phyloP scores from a whole-genome alignment of 805 yeast species.

The Wickerhamiella vanderwaltii region DNA sequence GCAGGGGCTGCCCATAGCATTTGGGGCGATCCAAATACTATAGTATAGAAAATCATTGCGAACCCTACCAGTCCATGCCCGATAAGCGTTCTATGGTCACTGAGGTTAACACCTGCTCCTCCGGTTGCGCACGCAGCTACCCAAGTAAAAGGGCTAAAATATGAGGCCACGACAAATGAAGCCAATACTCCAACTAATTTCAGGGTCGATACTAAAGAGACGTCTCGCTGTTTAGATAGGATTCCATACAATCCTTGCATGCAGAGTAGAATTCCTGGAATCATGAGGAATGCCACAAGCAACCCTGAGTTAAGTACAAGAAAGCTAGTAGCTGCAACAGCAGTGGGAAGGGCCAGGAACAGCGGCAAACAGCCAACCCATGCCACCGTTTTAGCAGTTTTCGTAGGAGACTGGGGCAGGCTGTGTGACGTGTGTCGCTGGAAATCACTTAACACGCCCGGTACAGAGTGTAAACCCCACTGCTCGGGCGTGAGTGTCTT shows the following conservation, averaged over 20 bases:
- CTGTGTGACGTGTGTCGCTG: constrained; percentile 28
- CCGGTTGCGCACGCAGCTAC: constrained; percentile 10
- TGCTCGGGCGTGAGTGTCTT: constrained; percentile 22
- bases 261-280: constrained; percentile 20
- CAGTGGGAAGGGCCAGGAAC: constrained; percentile 25
- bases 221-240: not conserved
- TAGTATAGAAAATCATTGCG: constrained; percentile 13
- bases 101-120: constrained; percentile 2
- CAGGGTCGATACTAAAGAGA: constrained; percentile 14
- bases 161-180: constrained; percentile 15
- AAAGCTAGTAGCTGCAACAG: constrained; percentile 21
- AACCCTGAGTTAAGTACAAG: constrained; percentile 14
- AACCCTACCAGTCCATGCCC: constrained; percentile 12
- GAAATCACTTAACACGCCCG: constrained; percentile 27
- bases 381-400: constrained; percentile 2
- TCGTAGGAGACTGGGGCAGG: constrained; percentile 13
- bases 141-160: constrained; percentile 12
- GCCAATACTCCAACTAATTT: constrained; percentile 14
- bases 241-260: constrained; percentile 16
- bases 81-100: constrained; percentile 9
- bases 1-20: constrained; percentile 9
- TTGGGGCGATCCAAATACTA: not conserved
- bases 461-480: constrained; percentile 30
- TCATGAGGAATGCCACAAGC: constrained; percentile 14
- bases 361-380: constrained; percentile 25